These are phyloP conservation scores for Cenococcum geophilum DNA, from an alignment of 495 filamentous ascomycete genomes.

Conservation along the genomic window DNA sequence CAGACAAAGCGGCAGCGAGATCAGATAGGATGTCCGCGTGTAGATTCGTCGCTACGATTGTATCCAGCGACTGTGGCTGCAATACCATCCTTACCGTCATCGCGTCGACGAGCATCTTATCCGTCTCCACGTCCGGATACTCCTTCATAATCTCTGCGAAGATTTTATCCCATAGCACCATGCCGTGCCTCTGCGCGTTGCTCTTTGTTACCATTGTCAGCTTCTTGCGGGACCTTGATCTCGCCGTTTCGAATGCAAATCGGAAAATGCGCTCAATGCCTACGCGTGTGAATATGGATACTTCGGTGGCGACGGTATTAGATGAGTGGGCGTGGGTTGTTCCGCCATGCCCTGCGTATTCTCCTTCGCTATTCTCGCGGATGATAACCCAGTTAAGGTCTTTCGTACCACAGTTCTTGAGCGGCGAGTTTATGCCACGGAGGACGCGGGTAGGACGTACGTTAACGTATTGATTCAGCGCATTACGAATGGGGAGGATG, in stretches of 20 bases:
- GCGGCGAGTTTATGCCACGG: constrained; percentile 33
- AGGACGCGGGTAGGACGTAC: constrained; percentile 39
- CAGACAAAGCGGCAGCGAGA: constrained; percentile 45
- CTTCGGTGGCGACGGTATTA: constrained; percentile 37
- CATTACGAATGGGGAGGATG: constrained; percentile 41
- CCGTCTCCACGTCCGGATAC: constrained; percentile 36
- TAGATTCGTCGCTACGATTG: constrained; percentile 42
- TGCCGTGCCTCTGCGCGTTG: constrained; percentile 41
- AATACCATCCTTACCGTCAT: constrained; percentile 43
- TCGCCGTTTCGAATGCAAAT: constrained; percentile 41
- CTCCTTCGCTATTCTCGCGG: constrained; percentile 41
- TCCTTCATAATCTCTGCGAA: constrained; percentile 37
- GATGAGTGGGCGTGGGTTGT: constrained; percentile 33
- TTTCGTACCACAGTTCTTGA: constrained; percentile 19
- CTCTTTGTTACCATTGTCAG: constrained; percentile 43
- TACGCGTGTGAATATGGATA: constrained; percentile 38
- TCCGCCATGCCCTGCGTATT: constrained; percentile 40
- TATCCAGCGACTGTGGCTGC: constrained; percentile 37
- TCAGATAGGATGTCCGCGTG: constrained; percentile 42
- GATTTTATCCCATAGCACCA: constrained; percentile 42
- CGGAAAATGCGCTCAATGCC: constrained; percentile 41
- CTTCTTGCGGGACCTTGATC: constrained; percentile 34
- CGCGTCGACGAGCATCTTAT: constrained; percentile 43
- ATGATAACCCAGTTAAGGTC: constrained; percentile 42
- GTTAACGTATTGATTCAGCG: constrained; percentile 41